A percentile compares a stretch with the other conserved stretches of the same genome.
Evolutionary conservation across 2,329 filamentous ascomycete species (phyloP).

Genomic region (Gnomoniopsis sp.): DNA sequence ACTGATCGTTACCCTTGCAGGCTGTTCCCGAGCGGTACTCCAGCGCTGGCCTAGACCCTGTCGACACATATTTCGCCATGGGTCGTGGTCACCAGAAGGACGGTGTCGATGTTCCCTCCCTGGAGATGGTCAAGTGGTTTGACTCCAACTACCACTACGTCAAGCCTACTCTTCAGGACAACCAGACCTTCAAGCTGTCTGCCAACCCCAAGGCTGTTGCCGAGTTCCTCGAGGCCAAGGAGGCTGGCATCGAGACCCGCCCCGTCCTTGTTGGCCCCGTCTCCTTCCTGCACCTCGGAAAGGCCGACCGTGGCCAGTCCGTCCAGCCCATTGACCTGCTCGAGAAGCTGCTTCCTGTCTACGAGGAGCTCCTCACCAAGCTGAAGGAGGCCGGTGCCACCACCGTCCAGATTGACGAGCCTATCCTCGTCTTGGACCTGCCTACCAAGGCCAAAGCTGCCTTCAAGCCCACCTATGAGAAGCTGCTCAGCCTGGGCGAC

Average conservation of each 20-base stretch:
- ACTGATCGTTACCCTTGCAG: constrained; percentile 38
- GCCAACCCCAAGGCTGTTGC: constrained; percentile 87
- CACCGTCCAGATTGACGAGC: constrained; percentile 98
- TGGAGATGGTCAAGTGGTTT: constrained; percentile 99
- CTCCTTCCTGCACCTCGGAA: constrained; percentile 95
- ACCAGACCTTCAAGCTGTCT: constrained; percentile 90
- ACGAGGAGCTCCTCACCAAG: constrained; percentile 86
- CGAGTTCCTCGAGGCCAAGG: constrained; percentile 97
- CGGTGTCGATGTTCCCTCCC: constrained; percentile 83
- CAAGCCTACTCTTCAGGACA: constrained; percentile 96
- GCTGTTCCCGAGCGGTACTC: constrained; percentile 91
- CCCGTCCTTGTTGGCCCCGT: constrained; percentile 95
- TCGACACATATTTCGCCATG: constrained; percentile 99
- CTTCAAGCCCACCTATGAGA: constrained; percentile 97
- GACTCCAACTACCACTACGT: constrained; percentile 99
- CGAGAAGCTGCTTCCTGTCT: constrained; percentile 89
- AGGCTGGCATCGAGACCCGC: constrained; percentile 86
- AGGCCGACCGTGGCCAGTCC: constrained; percentile 93
- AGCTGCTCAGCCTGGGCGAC: constrained; percentile 71
- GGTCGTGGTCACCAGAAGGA: constrained; percentile 97
- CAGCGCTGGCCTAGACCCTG: constrained; percentile 77
- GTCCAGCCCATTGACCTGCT: constrained; percentile 93
- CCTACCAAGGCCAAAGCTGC: constrained; percentile 86
- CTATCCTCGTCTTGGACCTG: constrained; percentile 92
- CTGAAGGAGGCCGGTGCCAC: constrained; percentile 96